These are phyloP conservation scores for Aureobasidium leucospermi DNA, from an alignment of 2,329 filamentous ascomycete genomes.

Conservation along the genomic window DNA sequence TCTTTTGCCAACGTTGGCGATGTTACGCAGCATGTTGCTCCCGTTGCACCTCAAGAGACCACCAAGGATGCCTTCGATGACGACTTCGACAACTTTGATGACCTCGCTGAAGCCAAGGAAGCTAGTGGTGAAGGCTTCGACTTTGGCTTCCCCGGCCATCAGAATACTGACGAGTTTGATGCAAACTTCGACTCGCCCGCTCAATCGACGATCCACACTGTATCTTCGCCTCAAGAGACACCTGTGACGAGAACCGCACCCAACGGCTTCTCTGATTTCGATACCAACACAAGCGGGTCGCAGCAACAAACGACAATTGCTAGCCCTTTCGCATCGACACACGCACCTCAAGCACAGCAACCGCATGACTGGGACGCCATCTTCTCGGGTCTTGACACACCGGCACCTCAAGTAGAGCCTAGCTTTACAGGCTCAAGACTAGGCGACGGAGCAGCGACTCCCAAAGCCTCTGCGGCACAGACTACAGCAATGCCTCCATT, in stretches of 20 bases:
- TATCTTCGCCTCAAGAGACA: slow-evolving; percentile 30
- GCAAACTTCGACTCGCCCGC: slow-evolving; percentile 66
- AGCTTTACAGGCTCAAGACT: background rate
- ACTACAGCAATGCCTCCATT: slow-evolving; percentile 33
- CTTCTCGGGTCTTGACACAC: slow-evolving; percentile 70
- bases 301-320: slow-evolving; percentile 22
- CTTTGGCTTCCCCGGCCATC: slow-evolving; percentile 46
- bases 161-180: slow-evolving; percentile 64
- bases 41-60: slow-evolving; percentile 26
- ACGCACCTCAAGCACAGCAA: slow-evolving; percentile 26
- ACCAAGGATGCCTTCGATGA: slow-evolving; percentile 55
- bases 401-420: slow-evolving; percentile 20
- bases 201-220: slow-evolving; percentile 41
- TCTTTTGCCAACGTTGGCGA: background rate
- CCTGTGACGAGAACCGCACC: slow-evolving; percentile 24
- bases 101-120: slow-evolving; percentile 77
- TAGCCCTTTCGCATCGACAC: slow-evolving; percentile 16
- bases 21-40: slow-evolving; percentile 11
- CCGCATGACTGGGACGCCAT: slow-evolving; percentile 90
- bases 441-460: slow-evolving; percentile 18
- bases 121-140: slow-evolving; percentile 51
- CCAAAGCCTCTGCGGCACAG: slow-evolving; percentile 8
- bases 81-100: slow-evolving; percentile 75
- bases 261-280: slow-evolving; percentile 25
- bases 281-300: slow-evolving; percentile 15